Base-by-base conservation (phyloP, 352 stramenopile species). In the Globisporangium irregulare region DNA sequence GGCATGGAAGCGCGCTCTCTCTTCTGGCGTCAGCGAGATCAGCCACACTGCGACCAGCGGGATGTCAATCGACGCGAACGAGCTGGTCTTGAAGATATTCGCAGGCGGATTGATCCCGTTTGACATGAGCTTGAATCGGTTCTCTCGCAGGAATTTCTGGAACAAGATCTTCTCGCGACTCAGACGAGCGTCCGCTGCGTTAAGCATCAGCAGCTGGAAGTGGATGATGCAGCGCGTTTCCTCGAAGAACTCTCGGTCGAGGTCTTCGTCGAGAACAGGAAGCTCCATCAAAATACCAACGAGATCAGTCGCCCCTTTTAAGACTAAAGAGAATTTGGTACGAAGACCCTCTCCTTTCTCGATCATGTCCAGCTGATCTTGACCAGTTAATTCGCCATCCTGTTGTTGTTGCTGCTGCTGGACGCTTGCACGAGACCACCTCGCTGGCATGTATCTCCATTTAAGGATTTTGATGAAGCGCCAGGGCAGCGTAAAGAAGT, bases 51-150 rank as follows among this genome's bases (percentile, higher is more conserved):
- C 89, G 15, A 97, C 87, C 18, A 98, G 74, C 15, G 85, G 79
- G 46, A 98, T 95, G 67, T 98, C 90, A 48, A 98, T 94, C 15
- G 88, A 96, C 20, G 89, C 89, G 41, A 93, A 96, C 25, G 88
- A 96, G 62, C 77, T 90, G 43, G 86, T 94, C 54, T 84, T 89
- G 74, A 97, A 98, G 64, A 98, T 93, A 57, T 93, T 93, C 22
- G 89, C 84, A 1, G 92, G 92, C 25, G 91, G 91, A 51, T 94
- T 92, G 57, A 98, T 97, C 3, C 91, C 89, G 60, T 97, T 98
- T 20, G 90, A 94, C 76, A 97, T 90, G 72, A 98, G 86, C 73
- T 97, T 97, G 79, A 97, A 98, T 59, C 92, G 84, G 70, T 98
- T 97, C 74, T 98, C 93, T 43, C 92, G 83, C 41, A 98, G 67